Evolutionary conservation across 371 early-diverging fungal species (phyloP).

Genomic region (Haplosporangium sp.): DNA sequence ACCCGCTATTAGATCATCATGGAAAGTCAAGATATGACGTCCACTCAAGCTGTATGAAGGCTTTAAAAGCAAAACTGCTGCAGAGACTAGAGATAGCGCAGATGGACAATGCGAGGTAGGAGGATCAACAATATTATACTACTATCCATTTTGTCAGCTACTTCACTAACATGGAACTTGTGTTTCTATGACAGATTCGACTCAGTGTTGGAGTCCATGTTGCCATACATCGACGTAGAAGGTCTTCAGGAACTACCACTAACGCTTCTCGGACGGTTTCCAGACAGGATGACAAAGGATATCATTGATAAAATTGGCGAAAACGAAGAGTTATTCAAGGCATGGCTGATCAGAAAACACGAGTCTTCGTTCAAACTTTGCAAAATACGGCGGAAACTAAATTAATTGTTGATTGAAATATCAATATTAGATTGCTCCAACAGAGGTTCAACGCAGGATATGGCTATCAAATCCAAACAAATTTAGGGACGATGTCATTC

Average conservation of each 20-base stretch:
- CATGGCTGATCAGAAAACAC: conserved; percentile 8
- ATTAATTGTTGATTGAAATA: neutral
- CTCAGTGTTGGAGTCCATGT: conserved; percentile 61
- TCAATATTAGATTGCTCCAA: conserved; percentile 35
- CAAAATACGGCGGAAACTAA: neutral
- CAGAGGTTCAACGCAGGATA: conserved; percentile 58
- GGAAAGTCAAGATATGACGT: conserved; percentile 66
- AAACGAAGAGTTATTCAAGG: conserved; percentile 63
- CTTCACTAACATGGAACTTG: neutral
- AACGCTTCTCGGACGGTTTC: conserved; percentile 68
- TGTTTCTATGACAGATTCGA: conserved; percentile 55
- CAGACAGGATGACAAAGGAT: conserved; percentile 62
- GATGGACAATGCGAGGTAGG: conserved; percentile 62
- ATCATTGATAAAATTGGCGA: conserved; percentile 62
- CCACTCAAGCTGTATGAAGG: conserved; percentile 67
- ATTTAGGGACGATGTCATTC: conserved; percentile 58
- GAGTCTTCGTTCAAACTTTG: neutral
- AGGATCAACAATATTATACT: neutral
- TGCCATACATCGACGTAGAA: conserved; percentile 67
- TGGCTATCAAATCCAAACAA: conserved; percentile 58
- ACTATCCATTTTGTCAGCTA: neutral
- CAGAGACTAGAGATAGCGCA: conserved; percentile 55
- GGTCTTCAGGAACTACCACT: conserved; percentile 75
- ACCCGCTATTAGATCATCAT: conserved; percentile 71
- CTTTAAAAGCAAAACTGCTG: conserved; percentile 60